Base-by-base conservation (phyloP, 23 red algal species). In the Gracilaria gracilis region DNA sequence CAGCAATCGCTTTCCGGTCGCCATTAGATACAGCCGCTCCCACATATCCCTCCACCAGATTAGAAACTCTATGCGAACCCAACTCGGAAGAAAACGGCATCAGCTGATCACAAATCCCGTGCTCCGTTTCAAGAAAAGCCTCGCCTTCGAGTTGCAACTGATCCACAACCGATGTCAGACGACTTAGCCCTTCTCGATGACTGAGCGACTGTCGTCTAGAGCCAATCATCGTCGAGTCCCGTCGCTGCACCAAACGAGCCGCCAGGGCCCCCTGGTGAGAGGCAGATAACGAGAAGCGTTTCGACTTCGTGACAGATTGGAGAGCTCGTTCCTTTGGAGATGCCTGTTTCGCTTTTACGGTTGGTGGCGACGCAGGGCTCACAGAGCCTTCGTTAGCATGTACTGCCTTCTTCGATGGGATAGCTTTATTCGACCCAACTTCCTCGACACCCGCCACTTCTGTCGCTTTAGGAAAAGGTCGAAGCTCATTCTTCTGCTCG, bases 91-190 rank as follows among this genome's bases (percentile, higher is more conserved):
- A 44, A n/a, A 44, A 21, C 67, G 67, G 34, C 16, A 23, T 29
- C 1, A 73, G 67, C 35, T 73, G 33, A 42, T 73, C 67, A 29
- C 67, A 42, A 44, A 73, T 29, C 7, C 35, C 1, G 9, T 73
- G 34, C 9, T 73, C 7, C 24, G 35, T 44, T 23, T 73, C 23
- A 73, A 73, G 35, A 73, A 73, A 40, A n/a, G 35, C 67, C 38
- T 73, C 67, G 6, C 67, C 67, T n/a, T 73, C 38, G 34, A 15
- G 67, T 24, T 73, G 67, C 34, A 73, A 44, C 28, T 73, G 67
- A 73, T 73, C 67, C 67, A 73, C 67, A 13, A 73, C 67, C 13
- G 35, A 37, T 16, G 67, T 73, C 38, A 73, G 21, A 44, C 67
- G 67, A 44, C 35, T 20, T 2, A 73, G 67, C 17, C 35, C 67